Percentiles rank a stretch among this genome's conserved stretches.
Conservation (phyloP, 129 eudicot species). For the Ambrosia artemisiifolia region DNA sequence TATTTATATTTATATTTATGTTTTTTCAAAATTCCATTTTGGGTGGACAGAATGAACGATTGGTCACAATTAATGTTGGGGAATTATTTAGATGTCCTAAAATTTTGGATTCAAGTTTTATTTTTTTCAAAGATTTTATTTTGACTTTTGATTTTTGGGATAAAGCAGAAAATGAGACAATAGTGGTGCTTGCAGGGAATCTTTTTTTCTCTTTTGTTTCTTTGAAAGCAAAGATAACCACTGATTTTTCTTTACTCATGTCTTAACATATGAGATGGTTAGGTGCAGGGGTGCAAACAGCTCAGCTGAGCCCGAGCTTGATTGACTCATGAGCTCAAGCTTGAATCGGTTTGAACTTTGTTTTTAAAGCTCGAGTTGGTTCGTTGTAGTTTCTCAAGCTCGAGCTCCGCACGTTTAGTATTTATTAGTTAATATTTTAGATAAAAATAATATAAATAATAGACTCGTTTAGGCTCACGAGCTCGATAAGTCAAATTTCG, state of each 20-base stretch:
- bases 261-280: conserved; percentile 3
- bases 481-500: too few species aligned
- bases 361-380: too few species aligned
- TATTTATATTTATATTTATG: not conserved
- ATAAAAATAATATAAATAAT: too few species aligned
- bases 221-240: conserved; percentile 3
- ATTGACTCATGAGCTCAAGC: too few species aligned
- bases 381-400: too few species aligned
- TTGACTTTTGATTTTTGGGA: conserved; percentile 13
- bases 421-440: too few species aligned
- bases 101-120: not conserved
- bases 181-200: conserved; percentile 1
- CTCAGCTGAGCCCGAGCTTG: too few species aligned
- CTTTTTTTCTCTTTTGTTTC: conserved; percentile 4
- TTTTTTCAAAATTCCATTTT: not conserved
- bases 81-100: not conserved
- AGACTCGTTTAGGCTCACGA: too few species aligned
- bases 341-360: too few species aligned
- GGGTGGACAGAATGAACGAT: conserved; percentile 16
- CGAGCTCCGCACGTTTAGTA: too few species aligned
- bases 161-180: not conserved
- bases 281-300: too few species aligned
- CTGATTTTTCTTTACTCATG: not conserved
- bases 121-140: not conserved
- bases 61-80: conserved; percentile 16